Evolutionary conservation across 2,329 filamentous ascomycete genomes (phyloP).

Genomic region (Thelonectria rubi): DNA sequence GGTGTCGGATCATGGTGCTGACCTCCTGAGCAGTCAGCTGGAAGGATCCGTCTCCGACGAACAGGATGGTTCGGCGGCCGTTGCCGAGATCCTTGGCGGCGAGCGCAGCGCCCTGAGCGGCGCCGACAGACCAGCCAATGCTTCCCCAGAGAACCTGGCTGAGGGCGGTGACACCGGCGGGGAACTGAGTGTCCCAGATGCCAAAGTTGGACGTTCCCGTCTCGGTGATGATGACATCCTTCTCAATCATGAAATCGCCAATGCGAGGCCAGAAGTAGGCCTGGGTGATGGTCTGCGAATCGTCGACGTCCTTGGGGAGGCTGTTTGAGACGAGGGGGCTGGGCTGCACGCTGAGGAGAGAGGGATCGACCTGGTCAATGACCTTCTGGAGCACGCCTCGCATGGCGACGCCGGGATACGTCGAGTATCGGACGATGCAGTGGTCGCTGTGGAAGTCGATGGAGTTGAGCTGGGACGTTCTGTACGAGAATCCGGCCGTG

Average conservation of each 20-base stretch:
- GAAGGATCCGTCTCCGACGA: conserved; percentile 89
- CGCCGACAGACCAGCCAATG: conserved; percentile 69
- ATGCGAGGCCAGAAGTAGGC: conserved; percentile 81
- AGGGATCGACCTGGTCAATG: conserved; percentile 65
- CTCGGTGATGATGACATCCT: conserved; percentile 85
- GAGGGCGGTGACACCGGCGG: conserved; percentile 78
- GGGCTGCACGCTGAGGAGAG: conserved; percentile 64
- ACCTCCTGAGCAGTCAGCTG: conserved; percentile 87
- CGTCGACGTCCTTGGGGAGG: conserved; percentile 52
- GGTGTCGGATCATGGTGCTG: conserved; percentile 81
- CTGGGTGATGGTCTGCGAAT: conserved; percentile 66
- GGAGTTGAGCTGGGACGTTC: conserved; percentile 77
- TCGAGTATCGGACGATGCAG: conserved; percentile 78
- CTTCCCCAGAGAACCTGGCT: conserved; percentile 81
- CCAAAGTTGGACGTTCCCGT: conserved; percentile 91
- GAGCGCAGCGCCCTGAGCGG: conserved; percentile 72
- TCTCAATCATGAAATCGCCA: conserved; percentile 74
- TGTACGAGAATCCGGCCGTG: conserved; percentile 83
- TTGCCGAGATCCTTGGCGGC: conserved; percentile 72
- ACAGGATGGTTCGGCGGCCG: conserved; percentile 76
- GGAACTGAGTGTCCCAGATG: conserved; percentile 86
- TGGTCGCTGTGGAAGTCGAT: conserved; percentile 83
- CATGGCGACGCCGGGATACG: conserved; percentile 82
- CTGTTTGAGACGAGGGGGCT: conserved; percentile 65
- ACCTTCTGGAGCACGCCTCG: conserved; percentile 79